Conservation (phyloP, 2,329 filamentous ascomycete species). For the Clonostachys solani region DNA sequence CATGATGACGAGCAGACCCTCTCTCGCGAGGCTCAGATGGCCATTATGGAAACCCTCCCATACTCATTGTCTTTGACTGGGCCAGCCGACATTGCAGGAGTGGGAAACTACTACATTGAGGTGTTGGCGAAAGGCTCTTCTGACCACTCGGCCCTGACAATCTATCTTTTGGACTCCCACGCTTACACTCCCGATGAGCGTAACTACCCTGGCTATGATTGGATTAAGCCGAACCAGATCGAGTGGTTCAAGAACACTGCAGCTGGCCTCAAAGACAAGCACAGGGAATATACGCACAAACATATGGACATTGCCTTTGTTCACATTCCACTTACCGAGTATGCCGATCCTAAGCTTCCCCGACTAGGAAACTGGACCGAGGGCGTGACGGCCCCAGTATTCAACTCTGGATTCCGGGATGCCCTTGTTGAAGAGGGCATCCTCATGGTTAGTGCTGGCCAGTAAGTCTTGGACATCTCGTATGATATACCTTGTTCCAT, state of each 20-base stretch:
- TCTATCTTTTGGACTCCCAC: slow-evolving; percentile 95
- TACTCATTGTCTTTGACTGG: slow-evolving; percentile 86
- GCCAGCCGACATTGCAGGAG: slow-evolving; percentile 77
- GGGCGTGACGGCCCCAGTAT: slow-evolving; percentile 78
- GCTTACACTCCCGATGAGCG: slow-evolving; percentile 86
- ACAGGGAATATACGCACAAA: slow-evolving; percentile 81
- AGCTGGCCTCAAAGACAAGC: slow-evolving; percentile 67
- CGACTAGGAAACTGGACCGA: slow-evolving; percentile 70
- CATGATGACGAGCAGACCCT: slow-evolving; percentile 91
- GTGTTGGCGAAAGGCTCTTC: slow-evolving; percentile 75
- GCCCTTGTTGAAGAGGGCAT: slow-evolving; percentile 83
- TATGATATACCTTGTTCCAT: neutral
- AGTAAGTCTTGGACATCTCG: slow-evolving; percentile 52
- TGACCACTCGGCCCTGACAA: slow-evolving; percentile 83
- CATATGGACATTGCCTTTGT: slow-evolving; percentile 98
- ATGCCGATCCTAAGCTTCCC: slow-evolving; percentile 59
- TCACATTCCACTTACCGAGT: slow-evolving; percentile 93
- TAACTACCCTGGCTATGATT: slow-evolving; percentile 90
- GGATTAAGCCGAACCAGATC: slow-evolving; percentile 92
- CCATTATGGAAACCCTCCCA: slow-evolving; percentile 78
- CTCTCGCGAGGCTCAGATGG: slow-evolving; percentile 75
- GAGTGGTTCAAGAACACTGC: slow-evolving; percentile 88
- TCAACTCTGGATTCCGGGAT: slow-evolving; percentile 90
- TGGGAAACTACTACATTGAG: slow-evolving; percentile 94
- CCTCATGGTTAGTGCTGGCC: slow-evolving; percentile 84